phyloP scores from a whole-genome alignment of 345 rosid species.

The Populus tremula region DNA sequence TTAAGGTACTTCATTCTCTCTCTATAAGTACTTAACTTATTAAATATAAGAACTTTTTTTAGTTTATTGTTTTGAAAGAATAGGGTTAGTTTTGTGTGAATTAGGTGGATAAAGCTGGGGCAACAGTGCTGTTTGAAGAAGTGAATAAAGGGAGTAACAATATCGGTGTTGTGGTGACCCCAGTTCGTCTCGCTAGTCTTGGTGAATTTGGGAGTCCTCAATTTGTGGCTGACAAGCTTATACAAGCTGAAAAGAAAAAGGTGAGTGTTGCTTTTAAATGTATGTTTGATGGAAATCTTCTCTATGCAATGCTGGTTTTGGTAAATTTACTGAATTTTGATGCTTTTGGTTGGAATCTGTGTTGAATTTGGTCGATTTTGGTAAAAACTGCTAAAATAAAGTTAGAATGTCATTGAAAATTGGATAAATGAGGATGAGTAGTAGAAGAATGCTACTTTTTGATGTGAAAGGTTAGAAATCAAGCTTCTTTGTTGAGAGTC shows the following conservation, averaged over 20 bases:
- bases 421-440: no score
- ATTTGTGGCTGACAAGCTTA: slow-evolving; percentile 80
- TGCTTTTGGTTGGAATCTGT: no score
- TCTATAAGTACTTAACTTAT: background rate
- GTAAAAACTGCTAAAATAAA: no score
- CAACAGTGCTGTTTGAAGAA: slow-evolving; percentile 78
- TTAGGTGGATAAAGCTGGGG: slow-evolving; percentile 90
- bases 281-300: background rate
- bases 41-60: background rate
- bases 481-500: background rate
- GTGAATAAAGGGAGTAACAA: slow-evolving; percentile 62
- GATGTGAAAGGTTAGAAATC: no score
- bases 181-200: slow-evolving; percentile 72
- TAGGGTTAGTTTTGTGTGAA: background rate
- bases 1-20: slow-evolving; percentile 40
- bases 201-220: slow-evolving; percentile 74
- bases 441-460: no score
- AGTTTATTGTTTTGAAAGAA: background rate
- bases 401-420: no score
- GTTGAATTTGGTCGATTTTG: no score
- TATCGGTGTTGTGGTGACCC: slow-evolving; percentile 81
- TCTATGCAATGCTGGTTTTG: no score
- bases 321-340: no score
- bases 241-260: slow-evolving; percentile 83
- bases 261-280: slow-evolving; percentile 24